Evolutionary conservation across 1,284 basidiomycete species (phyloP), one percentile per base, ranked within the genome.

Genomic region (Irpex rosettiformis): DNA sequence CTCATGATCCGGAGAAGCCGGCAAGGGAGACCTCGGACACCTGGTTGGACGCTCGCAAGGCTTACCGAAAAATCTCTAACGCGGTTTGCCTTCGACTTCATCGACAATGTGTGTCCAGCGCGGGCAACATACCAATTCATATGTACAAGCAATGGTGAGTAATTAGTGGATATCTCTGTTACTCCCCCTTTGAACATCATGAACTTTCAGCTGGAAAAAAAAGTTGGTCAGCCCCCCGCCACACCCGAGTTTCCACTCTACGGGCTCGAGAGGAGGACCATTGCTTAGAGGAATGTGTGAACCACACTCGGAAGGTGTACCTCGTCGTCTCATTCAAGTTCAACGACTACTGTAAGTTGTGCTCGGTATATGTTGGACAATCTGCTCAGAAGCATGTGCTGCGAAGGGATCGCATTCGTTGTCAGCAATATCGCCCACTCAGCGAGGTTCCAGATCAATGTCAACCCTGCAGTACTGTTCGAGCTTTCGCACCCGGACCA

Each of bases 401-500:
- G n/a, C n/a, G n/a, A n/a, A n/a, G n/a, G n/a, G n/a, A 37, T 16
- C 33, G 33, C 33, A 37, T 37, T 37, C 10, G 11, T 37, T 37
- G 33, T 37, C 33, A 37, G 33, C 33, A 8, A n/a, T 37, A 8
- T 16, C 33, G 33, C 33, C 11, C 33, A 37, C 16, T 37, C 33
- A 8, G 33, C 10, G 33, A 37, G 33, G 33, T 16, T 37, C 33
- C 33, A 37, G 16, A 37, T 27, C 8, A 24, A 11, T 28, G 11
- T n/a, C 11, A 5, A 27, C 13, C 18, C 48, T 13, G 24, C 48
- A 51, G 24, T 11, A 51, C 18, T n/a, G n/a, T 6, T 25, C 48
- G 24, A 51, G 10, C 22, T 51, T 51, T 51, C 48, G 48, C 48
- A 51, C 48, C 24, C 48, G 48, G 48, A 11, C 11, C 48, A 51